Conservation (phyloP, 2,329 filamentous ascomycete genomes). For the Alternaria viburni region DNA sequence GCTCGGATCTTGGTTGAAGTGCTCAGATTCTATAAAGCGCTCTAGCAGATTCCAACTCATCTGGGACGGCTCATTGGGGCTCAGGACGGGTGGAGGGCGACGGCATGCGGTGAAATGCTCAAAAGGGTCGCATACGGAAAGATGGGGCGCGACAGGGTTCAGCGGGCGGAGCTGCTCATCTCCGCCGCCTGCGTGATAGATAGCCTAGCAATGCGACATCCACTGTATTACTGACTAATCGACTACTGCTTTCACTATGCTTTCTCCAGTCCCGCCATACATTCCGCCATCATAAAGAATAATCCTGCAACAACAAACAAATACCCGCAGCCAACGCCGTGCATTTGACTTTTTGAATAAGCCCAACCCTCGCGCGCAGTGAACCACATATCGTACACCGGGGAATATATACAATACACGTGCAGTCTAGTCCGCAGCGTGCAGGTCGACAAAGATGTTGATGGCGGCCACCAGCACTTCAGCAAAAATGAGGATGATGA, state of each 20-base stretch:
- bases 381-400: conserved; percentile 24
- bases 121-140: conserved; percentile 28
- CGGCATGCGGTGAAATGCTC: conserved; percentile 20
- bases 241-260: neutral
- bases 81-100: conserved; percentile 22
- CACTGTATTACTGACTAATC: conserved; percentile 1
- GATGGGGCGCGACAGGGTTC: conserved; percentile 23
- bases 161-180: conserved; percentile 16
- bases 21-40: conserved; percentile 90
- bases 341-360: neutral
- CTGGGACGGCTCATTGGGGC: conserved; percentile 50
- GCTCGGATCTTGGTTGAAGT: conserved; percentile 90
- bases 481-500: conserved; percentile 93
- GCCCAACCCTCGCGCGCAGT: neutral
- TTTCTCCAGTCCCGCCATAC: neutral
- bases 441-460: conserved; percentile 94
- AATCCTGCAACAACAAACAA: neutral
- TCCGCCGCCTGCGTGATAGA: conserved; percentile 8
- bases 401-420: conserved; percentile 22
- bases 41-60: conserved; percentile 82
- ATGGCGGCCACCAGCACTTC: conserved; percentile 92
- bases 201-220: conserved; percentile 6
- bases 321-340: conserved; percentile 10
- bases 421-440: conserved; percentile 66
- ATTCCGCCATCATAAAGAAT: neutral